phyloP scores from a whole-genome alignment of 2,329 filamentous ascomycete genomes.

The Aureobasidium leucospermi region DNA sequence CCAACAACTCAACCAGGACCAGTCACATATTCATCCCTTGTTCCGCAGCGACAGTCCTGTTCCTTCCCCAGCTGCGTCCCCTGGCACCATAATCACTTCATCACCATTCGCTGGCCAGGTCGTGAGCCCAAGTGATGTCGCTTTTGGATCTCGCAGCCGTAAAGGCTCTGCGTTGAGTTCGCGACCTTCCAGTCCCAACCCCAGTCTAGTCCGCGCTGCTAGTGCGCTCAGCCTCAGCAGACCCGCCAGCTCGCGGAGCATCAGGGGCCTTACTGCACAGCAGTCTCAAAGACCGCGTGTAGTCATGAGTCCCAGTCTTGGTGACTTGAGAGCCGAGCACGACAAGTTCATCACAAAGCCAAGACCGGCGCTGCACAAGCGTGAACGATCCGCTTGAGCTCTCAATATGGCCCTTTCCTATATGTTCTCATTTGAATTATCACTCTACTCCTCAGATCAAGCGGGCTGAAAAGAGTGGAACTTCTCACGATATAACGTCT shows the following conservation, averaged over 20 bases:
- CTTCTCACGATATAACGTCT: constrained; percentile 7
- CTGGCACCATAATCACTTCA: constrained; percentile 63
- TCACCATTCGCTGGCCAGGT: constrained; percentile 61
- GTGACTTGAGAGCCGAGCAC: neutral
- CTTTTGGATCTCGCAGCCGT: constrained; percentile 4
- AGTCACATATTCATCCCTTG: constrained; percentile 69
- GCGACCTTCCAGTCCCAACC: neutral
- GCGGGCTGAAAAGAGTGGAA: neutral
- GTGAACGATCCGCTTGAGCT: neutral
- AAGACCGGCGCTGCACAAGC: constrained; percentile 1
- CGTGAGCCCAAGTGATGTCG: constrained; percentile 31
- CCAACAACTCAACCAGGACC: constrained; percentile 32
- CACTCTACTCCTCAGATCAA: no score
- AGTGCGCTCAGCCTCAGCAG: constrained; percentile 2
- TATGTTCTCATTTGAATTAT: neutral
- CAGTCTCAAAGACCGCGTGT: neutral
- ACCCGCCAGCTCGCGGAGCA: constrained; percentile 5
- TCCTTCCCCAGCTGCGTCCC: constrained; percentile 56
- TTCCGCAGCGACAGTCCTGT: constrained; percentile 66
- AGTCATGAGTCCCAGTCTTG: constrained; percentile 4
- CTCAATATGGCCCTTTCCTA: neutral
- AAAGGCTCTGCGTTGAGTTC: constrained; percentile 3
- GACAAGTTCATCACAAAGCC: neutral
- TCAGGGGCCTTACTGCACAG: constrained; percentile 8
- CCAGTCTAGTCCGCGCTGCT: neutral